phyloP scores from a whole-genome alignment of 1,284 basidiomycete species.

The Sanghuangporus baumii region DNA sequence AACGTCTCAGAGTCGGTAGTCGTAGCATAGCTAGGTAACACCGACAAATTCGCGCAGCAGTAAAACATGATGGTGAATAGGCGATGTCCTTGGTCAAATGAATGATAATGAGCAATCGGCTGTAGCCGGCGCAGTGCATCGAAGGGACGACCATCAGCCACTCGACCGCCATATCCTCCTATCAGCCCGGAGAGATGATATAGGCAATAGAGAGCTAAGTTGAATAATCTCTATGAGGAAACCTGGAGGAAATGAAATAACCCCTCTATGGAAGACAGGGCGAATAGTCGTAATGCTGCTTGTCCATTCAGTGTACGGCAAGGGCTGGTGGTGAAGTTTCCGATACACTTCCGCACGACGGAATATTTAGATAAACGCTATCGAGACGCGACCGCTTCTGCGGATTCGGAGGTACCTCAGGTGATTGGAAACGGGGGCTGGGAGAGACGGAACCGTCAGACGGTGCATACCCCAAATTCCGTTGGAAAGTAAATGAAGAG shows the following conservation, averaged over 20 bases:
- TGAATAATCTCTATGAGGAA: background rate
- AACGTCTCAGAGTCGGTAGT: background rate
- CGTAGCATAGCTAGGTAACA: background rate
- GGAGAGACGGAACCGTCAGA: background rate
- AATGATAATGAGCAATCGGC: background rate
- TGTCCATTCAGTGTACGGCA: background rate
- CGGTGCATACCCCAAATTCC: background rate
- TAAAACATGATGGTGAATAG: background rate
- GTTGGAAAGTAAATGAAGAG: background rate
- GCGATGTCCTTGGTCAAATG: background rate
- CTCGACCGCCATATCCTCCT: background rate
- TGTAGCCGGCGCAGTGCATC: background rate
- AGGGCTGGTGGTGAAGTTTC: background rate
- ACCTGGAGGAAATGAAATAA: background rate
- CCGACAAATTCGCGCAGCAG: background rate
- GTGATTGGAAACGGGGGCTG: background rate
- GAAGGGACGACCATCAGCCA: background rate
- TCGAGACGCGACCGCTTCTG: background rate
- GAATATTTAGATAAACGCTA: constrained; percentile 1
- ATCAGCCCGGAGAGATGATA: background rate
- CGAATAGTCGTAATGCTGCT: background rate
- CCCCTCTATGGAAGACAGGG: too few relatives aligned
- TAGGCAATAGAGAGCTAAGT: background rate
- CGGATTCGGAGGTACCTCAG: background rate
- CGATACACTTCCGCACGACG: background rate